Base-by-base conservation (phyloP, 179 eudicot genomes). In the Silene vulgaris region DNA sequence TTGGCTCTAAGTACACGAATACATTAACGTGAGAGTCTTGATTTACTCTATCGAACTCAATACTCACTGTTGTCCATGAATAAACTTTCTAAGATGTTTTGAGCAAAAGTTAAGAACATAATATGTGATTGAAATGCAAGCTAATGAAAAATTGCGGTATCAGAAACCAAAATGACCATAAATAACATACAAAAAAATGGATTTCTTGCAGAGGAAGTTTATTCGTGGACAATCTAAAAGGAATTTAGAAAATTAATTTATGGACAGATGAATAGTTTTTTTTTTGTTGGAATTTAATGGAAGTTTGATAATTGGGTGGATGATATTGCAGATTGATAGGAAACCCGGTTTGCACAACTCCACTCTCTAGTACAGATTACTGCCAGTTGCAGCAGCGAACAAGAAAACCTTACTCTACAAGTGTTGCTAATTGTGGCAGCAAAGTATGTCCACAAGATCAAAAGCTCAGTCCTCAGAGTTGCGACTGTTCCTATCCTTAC, bases 401-500 rank as follows among this genome's bases (percentile, higher is more conserved):
- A 28, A 75, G 77, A 64, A 86, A 73, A 37, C 84, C 97, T 30
- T 93, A 91, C 77, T 89, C 98, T 14, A 91, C 98, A 3, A 90
- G 90, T 77, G 37, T 86, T 13, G 88, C 90, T 56, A 88, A 86
- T 69, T 94, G 98, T 76, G 87, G 87, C 8, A 77, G 78, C 29
- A 88, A 85, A 80, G 54, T 74, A 20, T 93, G 98, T 79, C 64
- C 86, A 8, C 74, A 79, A 40, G 91, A 84, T 48, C 82, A 90
- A 74, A 88, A 85, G 65, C 85, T 87, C 48, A 91, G 83, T 80
- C 98, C 98, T 65, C 92, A 89, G 83, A 93, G 94, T 78, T 93
- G 98, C 77, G 83, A 80, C 48, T 93, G 98, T 75, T 86, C 93
- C 19, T 93, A 88, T 76, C 98, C 98, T 13, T 91, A 85, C 13